These are phyloP conservation scores for Nectriaceae sp. DNA, from an alignment of 2,329 filamentous ascomycete genomes.

Conservation along the genomic window DNA sequence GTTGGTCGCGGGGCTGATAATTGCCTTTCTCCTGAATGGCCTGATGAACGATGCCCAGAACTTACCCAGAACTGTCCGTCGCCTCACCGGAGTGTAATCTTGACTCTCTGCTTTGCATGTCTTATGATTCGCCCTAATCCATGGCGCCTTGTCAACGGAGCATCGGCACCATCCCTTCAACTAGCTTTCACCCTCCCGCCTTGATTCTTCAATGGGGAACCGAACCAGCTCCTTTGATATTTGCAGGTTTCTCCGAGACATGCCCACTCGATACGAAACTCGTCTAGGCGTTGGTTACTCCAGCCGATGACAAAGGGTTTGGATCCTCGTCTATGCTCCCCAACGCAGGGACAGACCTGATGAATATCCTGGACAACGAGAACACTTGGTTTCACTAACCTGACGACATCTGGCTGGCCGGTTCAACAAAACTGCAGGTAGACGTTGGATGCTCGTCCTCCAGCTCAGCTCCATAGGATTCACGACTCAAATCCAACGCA, in stretches of 20 bases:
- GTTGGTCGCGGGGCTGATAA: slow-evolving; percentile 4
- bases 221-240: not conserved
- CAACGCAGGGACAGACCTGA: too few species aligned
- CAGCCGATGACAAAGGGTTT: too few species aligned
- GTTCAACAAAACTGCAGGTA: too few species aligned
- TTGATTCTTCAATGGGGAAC: not conserved
- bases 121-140: not conserved
- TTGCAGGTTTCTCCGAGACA: not conserved
- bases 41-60: slow-evolving; percentile 1
- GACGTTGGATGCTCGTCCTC: too few species aligned
- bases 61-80: not conserved
- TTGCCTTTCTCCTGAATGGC: slow-evolving; percentile 9
- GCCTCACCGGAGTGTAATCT: not conserved
- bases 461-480: too few species aligned
- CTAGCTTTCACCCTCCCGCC: not conserved
- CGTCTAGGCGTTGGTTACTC: too few species aligned
- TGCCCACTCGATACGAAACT: not conserved
- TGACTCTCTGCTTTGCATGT: not conserved
- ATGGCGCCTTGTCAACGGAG: not conserved
- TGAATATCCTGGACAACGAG: too few species aligned
- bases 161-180: not conserved
- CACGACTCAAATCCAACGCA: too few species aligned
- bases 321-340: too few species aligned
- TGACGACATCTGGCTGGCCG: too few species aligned
- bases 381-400: too few species aligned